A percentile compares a stretch with the other conserved stretches of the same genome.
Conservation (phyloP, 169 alveolate species). For the Cyclospora cayetanensis region DNA sequence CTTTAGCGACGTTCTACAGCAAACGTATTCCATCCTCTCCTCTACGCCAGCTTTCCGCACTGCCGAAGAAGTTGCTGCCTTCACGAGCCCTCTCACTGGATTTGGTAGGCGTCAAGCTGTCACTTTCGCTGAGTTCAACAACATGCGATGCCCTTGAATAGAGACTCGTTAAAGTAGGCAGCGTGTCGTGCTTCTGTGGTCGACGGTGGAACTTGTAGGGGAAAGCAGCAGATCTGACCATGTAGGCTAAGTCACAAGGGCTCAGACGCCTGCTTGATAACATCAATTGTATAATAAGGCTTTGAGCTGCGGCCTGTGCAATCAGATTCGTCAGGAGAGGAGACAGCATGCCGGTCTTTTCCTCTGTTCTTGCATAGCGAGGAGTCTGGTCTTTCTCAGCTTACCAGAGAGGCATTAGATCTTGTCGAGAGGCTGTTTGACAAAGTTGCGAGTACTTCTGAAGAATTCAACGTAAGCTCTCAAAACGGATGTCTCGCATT, state of each 20-base stretch:
- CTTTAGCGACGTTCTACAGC: constrained; percentile 39
- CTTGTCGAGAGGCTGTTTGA: constrained; percentile 19
- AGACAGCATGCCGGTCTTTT: not conserved
- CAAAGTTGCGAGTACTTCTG: not conserved
- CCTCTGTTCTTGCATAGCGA: constrained; percentile 1
- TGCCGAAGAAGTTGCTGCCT: constrained; percentile 72
- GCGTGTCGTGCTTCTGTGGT: too few species aligned
- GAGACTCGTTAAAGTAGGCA: too few species aligned
- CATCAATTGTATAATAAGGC: too few species aligned
- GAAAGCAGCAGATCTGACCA: too few species aligned
- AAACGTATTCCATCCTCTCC: constrained; percentile 69
- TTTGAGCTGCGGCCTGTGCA: constrained; percentile 27
- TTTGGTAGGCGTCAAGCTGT: constrained; percentile 17
- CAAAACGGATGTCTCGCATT: not conserved
- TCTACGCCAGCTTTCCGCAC: constrained; percentile 44
- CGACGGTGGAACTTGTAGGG: too few species aligned
- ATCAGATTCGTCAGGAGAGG: constrained; percentile 39
- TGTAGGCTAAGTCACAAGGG: too few species aligned
- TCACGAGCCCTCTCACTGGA: constrained; percentile 51
- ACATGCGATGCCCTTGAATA: not conserved
- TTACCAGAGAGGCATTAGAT: not conserved
- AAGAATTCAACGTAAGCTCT: not conserved
- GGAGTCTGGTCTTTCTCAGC: not conserved
- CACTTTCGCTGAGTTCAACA: not conserved
- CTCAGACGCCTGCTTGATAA: too few species aligned